Percentiles rank a stretch among this genome's conserved stretches.
Conservation (phyloP, 495 filamentous ascomycete species). For the Cercophora sp. region DNA sequence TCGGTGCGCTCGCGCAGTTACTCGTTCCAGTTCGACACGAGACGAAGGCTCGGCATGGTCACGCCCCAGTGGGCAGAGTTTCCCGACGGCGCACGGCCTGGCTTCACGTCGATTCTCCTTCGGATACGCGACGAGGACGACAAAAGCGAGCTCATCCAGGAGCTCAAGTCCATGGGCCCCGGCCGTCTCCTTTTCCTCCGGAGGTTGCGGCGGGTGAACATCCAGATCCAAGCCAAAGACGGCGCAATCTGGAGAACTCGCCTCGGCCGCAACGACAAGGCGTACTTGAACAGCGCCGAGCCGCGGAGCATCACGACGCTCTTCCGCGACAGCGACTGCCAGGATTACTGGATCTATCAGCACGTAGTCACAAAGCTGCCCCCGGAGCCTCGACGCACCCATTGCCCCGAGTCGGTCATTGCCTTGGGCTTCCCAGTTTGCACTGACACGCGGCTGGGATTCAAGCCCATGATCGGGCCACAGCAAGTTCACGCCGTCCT, state of each 20-base stretch:
- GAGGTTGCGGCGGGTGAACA: background rate
- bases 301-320: background rate
- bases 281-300: background rate
- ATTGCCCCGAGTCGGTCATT: background rate
- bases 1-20: background rate
- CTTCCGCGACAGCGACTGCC: background rate
- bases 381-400: background rate
- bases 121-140: background rate
- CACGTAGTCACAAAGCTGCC: background rate
- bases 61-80: background rate
- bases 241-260: background rate
- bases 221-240: background rate
- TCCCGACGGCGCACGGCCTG: background rate
- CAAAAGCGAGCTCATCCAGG: background rate
- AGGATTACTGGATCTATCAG: background rate
- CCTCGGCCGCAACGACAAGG: background rate
- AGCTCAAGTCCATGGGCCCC: background rate
- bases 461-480: background rate
- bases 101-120: background rate
- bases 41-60: background rate
- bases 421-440: background rate
- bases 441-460: background rate
- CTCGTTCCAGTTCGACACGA: background rate
- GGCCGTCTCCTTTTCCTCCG: background rate
- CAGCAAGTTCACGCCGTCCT: background rate